Evolutionary conservation across 2,329 filamentous ascomycete genomes (phyloP).

Genomic region (Aspergillus niger): DNA sequence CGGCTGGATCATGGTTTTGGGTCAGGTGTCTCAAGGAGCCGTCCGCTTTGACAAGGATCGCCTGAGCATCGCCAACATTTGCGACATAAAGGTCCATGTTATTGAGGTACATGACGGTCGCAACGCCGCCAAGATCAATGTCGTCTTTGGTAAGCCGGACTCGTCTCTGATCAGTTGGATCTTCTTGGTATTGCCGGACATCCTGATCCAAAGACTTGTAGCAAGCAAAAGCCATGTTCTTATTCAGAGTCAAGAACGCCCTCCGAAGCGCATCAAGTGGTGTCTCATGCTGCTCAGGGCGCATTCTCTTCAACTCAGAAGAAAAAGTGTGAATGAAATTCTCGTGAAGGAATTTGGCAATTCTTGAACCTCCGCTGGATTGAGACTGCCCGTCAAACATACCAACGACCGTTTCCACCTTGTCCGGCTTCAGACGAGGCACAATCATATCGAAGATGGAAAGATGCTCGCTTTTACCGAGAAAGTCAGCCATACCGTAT

Average conservation of each 20-base stretch:
- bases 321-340: constrained; percentile 87
- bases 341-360: constrained; percentile 95
- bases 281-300: constrained; percentile 67
- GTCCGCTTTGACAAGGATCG: constrained; percentile 90
- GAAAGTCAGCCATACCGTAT: constrained; percentile 96
- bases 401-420: constrained; percentile 88
- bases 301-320: constrained; percentile 75
- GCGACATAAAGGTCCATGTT: constrained; percentile 90
- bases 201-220: constrained; percentile 74
- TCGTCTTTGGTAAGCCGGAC: constrained; percentile 81
- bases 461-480: constrained; percentile 90
- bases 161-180: constrained; percentile 66
- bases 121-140: constrained; percentile 84
- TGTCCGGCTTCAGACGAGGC: constrained; percentile 83
- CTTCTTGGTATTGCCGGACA: constrained; percentile 62
- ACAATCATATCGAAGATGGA: constrained; percentile 96
- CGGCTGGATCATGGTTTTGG: constrained; percentile 88
- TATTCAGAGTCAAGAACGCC: constrained; percentile 87
- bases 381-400: constrained; percentile 94
- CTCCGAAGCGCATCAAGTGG: constrained; percentile 81
- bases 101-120: constrained; percentile 86
- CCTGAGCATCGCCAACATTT: constrained; percentile 93
- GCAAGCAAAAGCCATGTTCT: constrained; percentile 84
- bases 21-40: constrained; percentile 82
- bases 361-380: constrained; percentile 86